Percentiles rank a stretch among this genome's conserved stretches.
These are phyloP conservation scores for Zalaria sp. DNA, from an alignment of 2,329 filamentous ascomycete genomes.

Conservation along the genomic window DNA sequence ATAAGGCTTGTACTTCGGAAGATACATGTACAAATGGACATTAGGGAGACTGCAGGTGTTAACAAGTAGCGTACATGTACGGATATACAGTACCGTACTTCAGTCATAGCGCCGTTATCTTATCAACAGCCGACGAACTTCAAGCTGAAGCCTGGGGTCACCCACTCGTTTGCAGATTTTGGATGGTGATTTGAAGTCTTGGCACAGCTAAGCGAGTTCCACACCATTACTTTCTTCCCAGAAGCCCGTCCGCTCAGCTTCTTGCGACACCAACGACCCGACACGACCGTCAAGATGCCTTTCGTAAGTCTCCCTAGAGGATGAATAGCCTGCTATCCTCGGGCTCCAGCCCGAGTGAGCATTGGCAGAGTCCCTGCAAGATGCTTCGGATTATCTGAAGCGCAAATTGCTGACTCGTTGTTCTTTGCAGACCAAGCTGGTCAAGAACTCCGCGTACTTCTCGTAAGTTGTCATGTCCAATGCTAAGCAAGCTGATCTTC, in stretches of 20 bases:
- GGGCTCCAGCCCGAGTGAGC: constrained; percentile 1
- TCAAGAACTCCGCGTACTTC: constrained; percentile 98
- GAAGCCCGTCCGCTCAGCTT: no score
- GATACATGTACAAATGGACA: no score
- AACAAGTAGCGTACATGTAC: no score
- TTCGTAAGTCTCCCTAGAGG: constrained; percentile 27
- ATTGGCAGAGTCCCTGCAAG: constrained; percentile 71
- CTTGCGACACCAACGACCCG: not conserved
- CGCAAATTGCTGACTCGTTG: constrained; percentile 99
- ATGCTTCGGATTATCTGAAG: constrained; percentile 98
- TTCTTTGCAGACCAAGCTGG: constrained; percentile 66
- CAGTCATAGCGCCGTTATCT: no score
- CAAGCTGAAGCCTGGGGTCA: no score
- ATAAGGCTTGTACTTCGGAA: constrained; percentile 4
- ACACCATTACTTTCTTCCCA: no score
- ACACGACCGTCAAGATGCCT: constrained; percentile 25
- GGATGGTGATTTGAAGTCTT: no score
- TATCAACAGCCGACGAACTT: no score
- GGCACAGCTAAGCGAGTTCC: no score
- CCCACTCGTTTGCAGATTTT: no score
- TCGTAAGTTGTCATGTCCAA: constrained; percentile 48
- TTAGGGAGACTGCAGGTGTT: no score
- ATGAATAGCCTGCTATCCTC: constrained; percentile 2
- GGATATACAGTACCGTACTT: no score
- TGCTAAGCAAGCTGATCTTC: constrained; percentile 3